These are phyloP conservation scores for Chenopodium quinoa DNA, from an alignment of 148 eudicot species.

Conservation along the genomic window DNA sequence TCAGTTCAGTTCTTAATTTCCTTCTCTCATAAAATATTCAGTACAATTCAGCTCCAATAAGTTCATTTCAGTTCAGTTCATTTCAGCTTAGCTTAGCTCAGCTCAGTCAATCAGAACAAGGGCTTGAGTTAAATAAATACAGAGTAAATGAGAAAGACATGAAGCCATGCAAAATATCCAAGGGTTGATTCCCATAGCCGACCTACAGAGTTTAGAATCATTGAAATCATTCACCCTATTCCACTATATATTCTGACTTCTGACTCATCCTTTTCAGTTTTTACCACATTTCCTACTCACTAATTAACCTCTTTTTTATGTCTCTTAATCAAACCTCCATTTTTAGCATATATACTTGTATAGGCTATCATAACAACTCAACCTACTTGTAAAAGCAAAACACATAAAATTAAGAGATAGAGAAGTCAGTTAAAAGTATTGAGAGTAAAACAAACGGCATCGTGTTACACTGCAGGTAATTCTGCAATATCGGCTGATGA, in stretches of 20 bases:
- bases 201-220: slow-evolving; percentile 2
- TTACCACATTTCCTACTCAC: slow-evolving; percentile 12
- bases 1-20: too few species aligned
- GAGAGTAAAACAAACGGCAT: slow-evolving; percentile 12
- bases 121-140: too few species aligned
- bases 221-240: background rate
- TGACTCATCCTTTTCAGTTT: slow-evolving; percentile 18
- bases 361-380: too few species aligned
- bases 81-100: too few species aligned
- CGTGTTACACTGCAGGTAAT: slow-evolving; percentile 26
- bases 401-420: too few species aligned
- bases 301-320: background rate
- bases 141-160: background rate
- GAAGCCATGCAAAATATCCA: slow-evolving; percentile 15
- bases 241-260: background rate
- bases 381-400: too few species aligned
- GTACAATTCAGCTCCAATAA: too few species aligned
- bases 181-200: slow-evolving; percentile 30
- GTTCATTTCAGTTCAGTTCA: too few species aligned
- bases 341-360: background rate
- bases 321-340: background rate
- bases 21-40: too few species aligned
- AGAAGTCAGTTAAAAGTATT: too few species aligned
- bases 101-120: too few species aligned
- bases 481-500: slow-evolving; percentile 22